Evolutionary conservation across 352 stramenopile species (phyloP), one percentile per base, ranked within the genome.

Genomic region (Aphanomyces stellatus): DNA sequence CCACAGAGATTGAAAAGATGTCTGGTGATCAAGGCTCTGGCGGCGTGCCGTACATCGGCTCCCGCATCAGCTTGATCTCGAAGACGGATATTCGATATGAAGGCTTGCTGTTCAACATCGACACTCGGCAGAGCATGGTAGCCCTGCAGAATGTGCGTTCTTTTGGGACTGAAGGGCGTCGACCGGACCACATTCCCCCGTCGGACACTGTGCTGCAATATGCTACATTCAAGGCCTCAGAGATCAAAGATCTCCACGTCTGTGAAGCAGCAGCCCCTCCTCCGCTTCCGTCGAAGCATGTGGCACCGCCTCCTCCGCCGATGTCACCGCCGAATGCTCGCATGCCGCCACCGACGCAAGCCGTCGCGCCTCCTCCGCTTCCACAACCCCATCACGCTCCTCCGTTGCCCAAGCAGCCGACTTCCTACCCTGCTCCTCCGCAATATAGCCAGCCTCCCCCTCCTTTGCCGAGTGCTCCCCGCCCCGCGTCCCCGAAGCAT

Each of bases 21-120:
- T 57, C 49, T 57, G 49, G 49, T 30, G 49, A 57, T 57, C 49
- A 57, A 57, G 49, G 25, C 30, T 19, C 37, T 25, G 80, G 78
- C 56, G 77, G 81, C 48, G 90, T 93, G 69, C 85, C 85, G 62
- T 93, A 93, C 75, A 79, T 91, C 28, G 85, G 85, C 34, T 91
- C 81, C 30, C 82, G 81, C 69, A 93, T 93, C 69, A 87, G 76
- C 37, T 72, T 93, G 48, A 88, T 93, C 53, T 91, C 85, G 64
- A 93, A 93, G 78, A 93, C 82, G n/a, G 85, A 93, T 62, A 88
- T 93, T 63, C 85, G 85, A 42, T 93, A 93, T 69, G 85, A 93
- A 73, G 83, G 85, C 10, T 88, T 90, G 42, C 71, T 93, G 24
- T 93, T 91, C 71, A 93, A 91, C 74, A 93, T 93, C 41, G 83